These are phyloP conservation scores for Aschersonia sp. DNA, from an alignment of 2,329 filamentous ascomycete genomes.

Conservation along the genomic window DNA sequence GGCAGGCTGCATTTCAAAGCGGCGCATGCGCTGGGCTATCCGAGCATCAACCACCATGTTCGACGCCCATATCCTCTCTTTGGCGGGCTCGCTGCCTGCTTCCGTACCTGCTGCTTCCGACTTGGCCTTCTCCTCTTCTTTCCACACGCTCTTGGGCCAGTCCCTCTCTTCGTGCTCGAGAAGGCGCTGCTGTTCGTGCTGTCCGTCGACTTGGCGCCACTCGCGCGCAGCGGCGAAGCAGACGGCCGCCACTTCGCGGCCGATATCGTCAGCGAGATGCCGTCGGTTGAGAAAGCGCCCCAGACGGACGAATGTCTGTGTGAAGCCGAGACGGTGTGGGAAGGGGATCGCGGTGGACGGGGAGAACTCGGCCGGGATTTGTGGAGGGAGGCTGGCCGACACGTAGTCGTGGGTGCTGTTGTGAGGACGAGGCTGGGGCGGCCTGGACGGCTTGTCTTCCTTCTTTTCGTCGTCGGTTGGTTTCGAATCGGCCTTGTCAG, in stretches of 20 bases:
- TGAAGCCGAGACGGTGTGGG: slow-evolving; percentile 84
- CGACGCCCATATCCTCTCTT: slow-evolving; percentile 63
- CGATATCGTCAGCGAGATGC: slow-evolving; percentile 72
- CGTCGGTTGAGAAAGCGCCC: slow-evolving; percentile 81
- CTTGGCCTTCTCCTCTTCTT: slow-evolving; percentile 30
- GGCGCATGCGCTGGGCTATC: slow-evolving; percentile 66
- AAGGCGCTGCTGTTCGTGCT: slow-evolving; percentile 31
- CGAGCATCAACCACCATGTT: slow-evolving; percentile 63
- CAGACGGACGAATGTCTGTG: slow-evolving; percentile 75
- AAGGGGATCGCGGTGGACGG: slow-evolving; percentile 62
- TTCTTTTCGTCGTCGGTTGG: slow-evolving; percentile 20
- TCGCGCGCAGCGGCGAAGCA: slow-evolving; percentile 51
- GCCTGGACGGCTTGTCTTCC: slow-evolving; percentile 38
- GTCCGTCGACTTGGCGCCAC: slow-evolving; percentile 27
- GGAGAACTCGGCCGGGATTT: slow-evolving; percentile 56
- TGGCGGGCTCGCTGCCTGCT: slow-evolving; percentile 23
- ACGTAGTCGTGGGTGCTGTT: slow-evolving; percentile 61
- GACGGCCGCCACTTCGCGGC: slow-evolving; percentile 72
- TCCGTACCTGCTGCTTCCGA: slow-evolving; percentile 16
- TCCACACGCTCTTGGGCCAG: slow-evolving; percentile 72
- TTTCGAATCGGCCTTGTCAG: slow-evolving; percentile 14
- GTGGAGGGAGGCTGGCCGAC: slow-evolving; percentile 45
- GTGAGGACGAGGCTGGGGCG: slow-evolving; percentile 55
- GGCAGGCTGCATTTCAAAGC: slow-evolving; percentile 54
- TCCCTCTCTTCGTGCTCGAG: slow-evolving; percentile 61